These are phyloP conservation scores for Pittosporum tobira DNA, from an alignment of 129 eudicot genomes.

Conservation along the genomic window DNA sequence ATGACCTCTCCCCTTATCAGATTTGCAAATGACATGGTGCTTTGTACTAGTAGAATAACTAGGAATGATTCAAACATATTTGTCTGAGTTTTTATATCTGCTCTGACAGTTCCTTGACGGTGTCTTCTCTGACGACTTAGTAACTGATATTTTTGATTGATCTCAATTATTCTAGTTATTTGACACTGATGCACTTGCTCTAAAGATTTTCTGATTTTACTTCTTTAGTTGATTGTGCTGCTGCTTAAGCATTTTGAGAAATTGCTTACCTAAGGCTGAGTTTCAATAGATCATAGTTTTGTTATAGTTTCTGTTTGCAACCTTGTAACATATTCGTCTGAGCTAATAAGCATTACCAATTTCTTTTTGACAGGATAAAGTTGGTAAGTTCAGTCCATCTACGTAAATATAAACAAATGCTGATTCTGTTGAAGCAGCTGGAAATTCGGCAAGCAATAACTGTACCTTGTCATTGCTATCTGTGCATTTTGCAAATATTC, in stretches of 20 bases:
- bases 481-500: not conserved
- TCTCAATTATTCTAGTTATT: not conserved
- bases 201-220: not conserved
- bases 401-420: not conserved
- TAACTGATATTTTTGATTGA: not conserved
- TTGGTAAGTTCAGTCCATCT: slow-evolving; percentile 62
- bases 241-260: too few relatives aligned
- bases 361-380: slow-evolving; percentile 73
- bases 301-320: not conserved
- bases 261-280: not conserved
- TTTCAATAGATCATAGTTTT: not conserved
- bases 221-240: not conserved
- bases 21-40: too few relatives aligned
- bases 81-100: not conserved
- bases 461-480: slow-evolving; percentile 15
- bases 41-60: too few relatives aligned
- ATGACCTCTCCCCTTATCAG: too few relatives aligned
- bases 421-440: slow-evolving; percentile 19
- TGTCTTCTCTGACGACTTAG: not conserved
- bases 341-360: not conserved
- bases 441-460: slow-evolving; percentile 8
- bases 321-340: not conserved
- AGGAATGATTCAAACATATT: too few relatives aligned
- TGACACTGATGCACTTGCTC: not conserved
- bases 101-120: not conserved